Percentiles rank a stretch among this genome's conserved stretches.
phyloP scores from a whole-genome alignment of 2,329 filamentous ascomycete genomes.

The Calonectria ilicicola region DNA sequence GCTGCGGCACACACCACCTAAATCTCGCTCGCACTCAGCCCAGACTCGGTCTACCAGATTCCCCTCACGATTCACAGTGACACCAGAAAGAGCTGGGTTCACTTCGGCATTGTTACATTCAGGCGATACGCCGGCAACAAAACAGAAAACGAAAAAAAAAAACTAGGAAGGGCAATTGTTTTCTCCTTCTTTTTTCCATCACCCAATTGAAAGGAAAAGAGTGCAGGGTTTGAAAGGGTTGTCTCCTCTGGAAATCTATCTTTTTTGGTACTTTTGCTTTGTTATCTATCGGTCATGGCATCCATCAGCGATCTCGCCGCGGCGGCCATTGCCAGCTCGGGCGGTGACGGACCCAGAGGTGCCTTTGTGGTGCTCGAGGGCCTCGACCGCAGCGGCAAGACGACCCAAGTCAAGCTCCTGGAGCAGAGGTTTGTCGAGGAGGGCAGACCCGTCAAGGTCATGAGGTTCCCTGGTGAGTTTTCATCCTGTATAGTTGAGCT shows the following conservation, averaged over 20 bases:
- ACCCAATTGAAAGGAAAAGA: not conserved
- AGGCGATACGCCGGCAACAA: not conserved
- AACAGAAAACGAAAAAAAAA: not conserved
- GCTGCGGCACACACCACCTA: not conserved
- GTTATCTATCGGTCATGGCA: conserved; percentile 47
- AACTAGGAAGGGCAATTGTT: not conserved
- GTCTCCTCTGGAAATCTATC: not conserved
- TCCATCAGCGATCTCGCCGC: conserved; percentile 64
- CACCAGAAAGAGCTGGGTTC: not conserved
- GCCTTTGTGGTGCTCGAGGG: conserved; percentile 89
- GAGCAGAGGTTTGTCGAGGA: conserved; percentile 64
- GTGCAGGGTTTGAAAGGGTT: not conserved
- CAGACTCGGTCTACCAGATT: not conserved
- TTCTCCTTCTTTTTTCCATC: not conserved
- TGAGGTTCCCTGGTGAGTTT: conserved; percentile 69
- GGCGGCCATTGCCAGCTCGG: conserved; percentile 59
- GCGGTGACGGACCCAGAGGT: conserved; percentile 57
- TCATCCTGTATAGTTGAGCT: not conserved
- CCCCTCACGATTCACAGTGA: not conserved
- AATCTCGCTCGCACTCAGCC: not conserved
- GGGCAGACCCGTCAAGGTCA: conserved; percentile 62
- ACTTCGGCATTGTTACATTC: not conserved
- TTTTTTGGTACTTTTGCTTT: not conserved
- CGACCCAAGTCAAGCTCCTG: conserved; percentile 84
- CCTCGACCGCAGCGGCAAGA: conserved; percentile 91